These are phyloP conservation scores for Eucalyptus lansdowneana DNA, from an alignment of 345 rosid species.

Conservation along the genomic window DNA sequence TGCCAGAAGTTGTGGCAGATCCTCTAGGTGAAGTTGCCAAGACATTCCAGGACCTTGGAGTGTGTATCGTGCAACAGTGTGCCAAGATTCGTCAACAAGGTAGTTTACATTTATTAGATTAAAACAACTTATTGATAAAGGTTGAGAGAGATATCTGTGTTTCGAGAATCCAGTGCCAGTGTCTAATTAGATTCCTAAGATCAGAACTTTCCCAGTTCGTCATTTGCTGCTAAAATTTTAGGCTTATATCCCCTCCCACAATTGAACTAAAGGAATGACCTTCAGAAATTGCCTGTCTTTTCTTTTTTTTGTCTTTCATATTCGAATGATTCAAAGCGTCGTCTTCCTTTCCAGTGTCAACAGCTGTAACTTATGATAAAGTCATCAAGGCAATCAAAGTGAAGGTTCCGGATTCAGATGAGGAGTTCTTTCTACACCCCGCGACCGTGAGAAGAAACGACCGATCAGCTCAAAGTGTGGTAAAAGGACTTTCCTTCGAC, in stretches of 20 bases:
- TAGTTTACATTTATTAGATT: neutral
- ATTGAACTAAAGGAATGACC: neutral
- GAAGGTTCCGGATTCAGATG: slow-evolving; percentile 84
- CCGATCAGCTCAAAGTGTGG: slow-evolving; percentile 92
- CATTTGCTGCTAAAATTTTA: neutral
- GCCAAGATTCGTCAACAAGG: slow-evolving; percentile 99
- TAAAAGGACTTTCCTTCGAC: neutral
- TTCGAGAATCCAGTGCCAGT: neutral
- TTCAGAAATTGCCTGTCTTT: neutral
- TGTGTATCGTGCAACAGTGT: slow-evolving; percentile 88
- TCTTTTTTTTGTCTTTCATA: neutral
- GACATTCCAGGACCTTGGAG: slow-evolving; percentile 82
- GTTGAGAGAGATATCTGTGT: neutral
- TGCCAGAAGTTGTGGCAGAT: slow-evolving; percentile 82
- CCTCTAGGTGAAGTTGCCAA: slow-evolving; percentile 83
- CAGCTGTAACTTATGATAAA: slow-evolving; percentile 81
- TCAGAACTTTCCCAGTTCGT: neutral
- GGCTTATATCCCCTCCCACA: neutral
- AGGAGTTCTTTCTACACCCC: slow-evolving; percentile 87
- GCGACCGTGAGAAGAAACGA: slow-evolving; percentile 93
- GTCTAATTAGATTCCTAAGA: neutral
- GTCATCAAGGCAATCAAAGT: slow-evolving; percentile 70
- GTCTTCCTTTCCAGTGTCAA: slow-evolving; percentile 43
- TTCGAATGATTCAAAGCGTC: neutral
- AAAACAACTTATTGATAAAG: neutral